Conservation (phyloP, 1,139 yeast genomes). For the Yamadazyma dendronema region DNA sequence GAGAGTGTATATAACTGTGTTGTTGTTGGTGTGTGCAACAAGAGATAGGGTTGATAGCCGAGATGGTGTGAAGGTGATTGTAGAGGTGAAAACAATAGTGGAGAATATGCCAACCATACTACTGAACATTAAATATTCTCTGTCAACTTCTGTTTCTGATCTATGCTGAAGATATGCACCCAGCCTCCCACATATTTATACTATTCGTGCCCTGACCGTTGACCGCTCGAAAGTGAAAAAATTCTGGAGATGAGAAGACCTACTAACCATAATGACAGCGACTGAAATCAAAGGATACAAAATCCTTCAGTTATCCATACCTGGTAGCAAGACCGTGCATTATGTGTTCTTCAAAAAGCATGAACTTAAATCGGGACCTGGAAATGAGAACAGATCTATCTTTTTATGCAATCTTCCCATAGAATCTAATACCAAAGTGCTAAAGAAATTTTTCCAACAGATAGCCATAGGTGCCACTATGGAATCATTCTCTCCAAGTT, state of each 20-base stretch:
- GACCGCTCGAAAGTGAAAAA: slow-evolving; percentile 1
- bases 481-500: slow-evolving; percentile 44
- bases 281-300: slow-evolving; percentile 55
- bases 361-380: slow-evolving; percentile 41
- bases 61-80: too few relatives aligned
- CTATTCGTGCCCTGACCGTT: not conserved
- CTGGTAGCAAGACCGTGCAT: slow-evolving; percentile 34
- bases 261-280: slow-evolving; percentile 5
- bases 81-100: too few relatives aligned
- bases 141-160: too few relatives aligned
- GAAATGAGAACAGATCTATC: slow-evolving; percentile 41
- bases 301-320: slow-evolving; percentile 47
- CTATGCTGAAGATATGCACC: too few relatives aligned
- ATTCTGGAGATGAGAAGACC: slow-evolving; percentile 6
- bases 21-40: too few relatives aligned
- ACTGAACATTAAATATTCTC: too few relatives aligned
- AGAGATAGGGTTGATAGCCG: not conserved
- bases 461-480: slow-evolving; percentile 63
- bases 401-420: slow-evolving; percentile 80
- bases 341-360: slow-evolving; percentile 67
- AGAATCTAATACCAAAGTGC: slow-evolving; percentile 47
- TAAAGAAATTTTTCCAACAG: slow-evolving; percentile 58
- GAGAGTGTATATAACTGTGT: not conserved
- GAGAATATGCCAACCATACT: too few relatives aligned
- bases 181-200: too few relatives aligned